These are phyloP conservation scores for Sergeia podlipaevii DNA, from an alignment of 208 protist genomes.

Conservation along the genomic window DNA sequence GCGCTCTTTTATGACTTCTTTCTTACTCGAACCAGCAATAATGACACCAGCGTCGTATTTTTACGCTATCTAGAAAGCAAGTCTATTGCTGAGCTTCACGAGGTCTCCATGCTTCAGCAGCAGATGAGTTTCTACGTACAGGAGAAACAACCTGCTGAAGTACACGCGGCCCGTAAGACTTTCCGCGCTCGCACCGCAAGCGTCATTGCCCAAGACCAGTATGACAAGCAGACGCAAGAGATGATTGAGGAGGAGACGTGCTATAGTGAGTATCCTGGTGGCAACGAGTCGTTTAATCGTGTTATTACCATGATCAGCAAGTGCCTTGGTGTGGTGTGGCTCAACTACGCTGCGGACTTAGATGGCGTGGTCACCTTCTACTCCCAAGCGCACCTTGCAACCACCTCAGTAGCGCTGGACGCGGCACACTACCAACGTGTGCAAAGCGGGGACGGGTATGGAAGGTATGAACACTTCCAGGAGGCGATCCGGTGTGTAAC, in stretches of 20 bases:
- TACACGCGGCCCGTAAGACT: no score
- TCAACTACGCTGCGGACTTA: neutral
- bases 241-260: neutral
- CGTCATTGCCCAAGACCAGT: no score
- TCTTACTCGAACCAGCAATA: neutral
- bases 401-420: neutral
- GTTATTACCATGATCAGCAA: neutral
- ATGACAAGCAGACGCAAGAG: constrained; percentile 1
- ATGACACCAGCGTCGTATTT: no score
- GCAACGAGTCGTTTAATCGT: neutral
- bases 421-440: neutral
- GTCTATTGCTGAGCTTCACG: neutral
- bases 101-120: neutral
- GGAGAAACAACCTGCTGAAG: no score
- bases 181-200: no score
- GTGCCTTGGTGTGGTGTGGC: neutral
- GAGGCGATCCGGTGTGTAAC: constrained; percentile 1
- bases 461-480: neutral
- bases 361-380: neutral
- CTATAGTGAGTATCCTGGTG: neutral
- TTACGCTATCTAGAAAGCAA: neutral
- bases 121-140: neutral
- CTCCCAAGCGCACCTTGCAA: neutral
- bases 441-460: neutral
- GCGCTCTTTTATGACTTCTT: constrained; percentile 3